Conservation (phyloP, 306 rosid species). For the Vigna mungo region DNA sequence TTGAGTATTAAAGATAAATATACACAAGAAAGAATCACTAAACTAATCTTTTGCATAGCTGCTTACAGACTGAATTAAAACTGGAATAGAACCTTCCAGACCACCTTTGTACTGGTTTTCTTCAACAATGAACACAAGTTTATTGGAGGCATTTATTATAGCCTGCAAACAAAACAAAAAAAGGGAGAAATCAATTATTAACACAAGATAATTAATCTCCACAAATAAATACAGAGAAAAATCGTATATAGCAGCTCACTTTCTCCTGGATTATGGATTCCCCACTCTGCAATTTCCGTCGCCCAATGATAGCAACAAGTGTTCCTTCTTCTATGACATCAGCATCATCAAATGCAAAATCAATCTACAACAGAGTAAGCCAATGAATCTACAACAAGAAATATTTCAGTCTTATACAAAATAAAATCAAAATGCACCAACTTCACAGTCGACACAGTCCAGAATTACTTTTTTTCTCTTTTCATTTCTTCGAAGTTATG, state of each 20-base stretch:
- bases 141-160: constrained; percentile 65
- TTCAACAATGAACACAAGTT: constrained; percentile 67
- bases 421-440: constrained; percentile 14
- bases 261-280: constrained; percentile 84
- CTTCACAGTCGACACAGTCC: constrained; percentile 33
- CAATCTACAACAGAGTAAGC: constrained; percentile 73
- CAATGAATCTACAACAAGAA: constrained; percentile 44
- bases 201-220: constrained; percentile 20
- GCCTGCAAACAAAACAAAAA: constrained; percentile 57
- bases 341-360: constrained; percentile 95
- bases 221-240: constrained; percentile 20
- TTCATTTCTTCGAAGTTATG: constrained; percentile 14
- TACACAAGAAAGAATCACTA: constrained; percentile 27
- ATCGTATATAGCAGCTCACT: constrained; percentile 48
- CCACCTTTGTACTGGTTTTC: constrained; percentile 79
- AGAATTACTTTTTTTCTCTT: not conserved
- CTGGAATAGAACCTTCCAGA: constrained; percentile 86
- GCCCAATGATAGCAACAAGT: constrained; percentile 76
- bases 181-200: not conserved
- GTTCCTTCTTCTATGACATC: constrained; percentile 88
- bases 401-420: constrained; percentile 11
- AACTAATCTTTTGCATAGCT: constrained; percentile 45
- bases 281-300: constrained; percentile 59
- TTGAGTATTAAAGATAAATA: constrained; percentile 39
- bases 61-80: constrained; percentile 83